Evolutionary conservation across 2,329 filamentous ascomycete genomes (phyloP), one percentile per base, ranked within the genome.

Genomic region (Cladophialophora psammophila): DNA sequence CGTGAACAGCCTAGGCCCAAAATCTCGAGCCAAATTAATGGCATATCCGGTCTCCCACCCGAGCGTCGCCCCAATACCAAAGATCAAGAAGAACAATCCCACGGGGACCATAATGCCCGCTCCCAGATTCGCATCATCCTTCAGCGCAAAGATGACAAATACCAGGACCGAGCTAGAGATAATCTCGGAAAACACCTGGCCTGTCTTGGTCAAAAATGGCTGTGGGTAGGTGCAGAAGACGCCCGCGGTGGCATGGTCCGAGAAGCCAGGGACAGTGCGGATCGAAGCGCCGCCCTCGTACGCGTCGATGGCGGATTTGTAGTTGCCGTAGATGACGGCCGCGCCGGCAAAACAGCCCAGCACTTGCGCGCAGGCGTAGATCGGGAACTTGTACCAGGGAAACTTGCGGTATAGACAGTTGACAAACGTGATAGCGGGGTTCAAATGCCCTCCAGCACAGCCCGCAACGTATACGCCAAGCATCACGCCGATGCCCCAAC

Each of bases 11-110:
- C 88, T 81, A 31, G 88, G 88, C 3, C 87, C 86, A 71, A 90
- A 88, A 70, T 91, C 88, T 78, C 88, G 84, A 57, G 87, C 88
- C 34, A 89, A 76, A 71, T 90, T 90, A 72, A 90, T 89, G 18
- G 88, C 88, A 76, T 89, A 91, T 40, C 88, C 88, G 2, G 88
- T 91, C 76, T 90, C 84, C 87, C 86, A 90, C 5, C 89, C 88
- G 68, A 89, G 89, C 73, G 86, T 88, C 36, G 86, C 86, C 26
- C 87, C 88, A 26, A 90, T 84, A n/a, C 87, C 88, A 73, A 90
- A 90, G 72, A 90, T 88, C 67, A 91, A 78, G 78, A 90, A 89
- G 78, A 90, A 88, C 18, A 90, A 77, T 31, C 80, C 83, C 1
- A 90, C 76, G 0, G 87, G 86, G 72, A 86, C 79, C 32, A 85